phyloP scores from a whole-genome alignment of 2,329 filamentous ascomycete genomes.

The Colletotrichum musicola region DNA sequence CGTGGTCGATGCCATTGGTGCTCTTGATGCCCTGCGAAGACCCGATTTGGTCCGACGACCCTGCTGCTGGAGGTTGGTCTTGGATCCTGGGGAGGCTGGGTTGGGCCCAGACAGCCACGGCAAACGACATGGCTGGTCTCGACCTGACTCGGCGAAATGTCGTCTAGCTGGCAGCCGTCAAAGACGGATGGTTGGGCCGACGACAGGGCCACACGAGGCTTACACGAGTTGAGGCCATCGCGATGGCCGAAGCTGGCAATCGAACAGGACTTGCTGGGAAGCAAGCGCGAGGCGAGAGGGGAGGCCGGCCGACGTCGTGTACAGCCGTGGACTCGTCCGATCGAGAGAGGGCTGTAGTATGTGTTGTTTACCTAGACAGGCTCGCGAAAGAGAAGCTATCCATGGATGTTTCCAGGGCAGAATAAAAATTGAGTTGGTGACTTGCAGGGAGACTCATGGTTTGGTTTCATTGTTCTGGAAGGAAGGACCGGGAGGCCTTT shows the following conservation, averaged over 20 bases:
- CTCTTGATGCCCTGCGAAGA: conserved; percentile 26
- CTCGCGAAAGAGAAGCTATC: not conserved
- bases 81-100: conserved; percentile 19
- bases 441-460: conserved; percentile 14
- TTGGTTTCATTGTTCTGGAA: conserved; percentile 20
- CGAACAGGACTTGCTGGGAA: not conserved
- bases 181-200: not conserved
- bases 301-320: not conserved
- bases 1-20: conserved; percentile 7
- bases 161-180: conserved; percentile 2
- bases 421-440: conserved; percentile 15
- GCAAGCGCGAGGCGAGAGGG: not conserved
- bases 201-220: conserved; percentile 4
- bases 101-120: conserved; percentile 30
- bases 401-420: conserved; percentile 28
- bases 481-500: conserved; percentile 14
- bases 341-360: conserved; percentile 2
- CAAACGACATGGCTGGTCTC: conserved; percentile 22
- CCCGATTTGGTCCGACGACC: conserved; percentile 32
- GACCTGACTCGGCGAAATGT: not conserved
- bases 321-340: not conserved
- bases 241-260: conserved; percentile 17
- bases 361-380: conserved; percentile 19
- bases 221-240: conserved; percentile 24
- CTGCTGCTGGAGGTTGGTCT: conserved; percentile 13